These are phyloP conservation scores for Lactuca saligna DNA, from an alignment of 129 eudicot genomes.

Conservation along the genomic window DNA sequence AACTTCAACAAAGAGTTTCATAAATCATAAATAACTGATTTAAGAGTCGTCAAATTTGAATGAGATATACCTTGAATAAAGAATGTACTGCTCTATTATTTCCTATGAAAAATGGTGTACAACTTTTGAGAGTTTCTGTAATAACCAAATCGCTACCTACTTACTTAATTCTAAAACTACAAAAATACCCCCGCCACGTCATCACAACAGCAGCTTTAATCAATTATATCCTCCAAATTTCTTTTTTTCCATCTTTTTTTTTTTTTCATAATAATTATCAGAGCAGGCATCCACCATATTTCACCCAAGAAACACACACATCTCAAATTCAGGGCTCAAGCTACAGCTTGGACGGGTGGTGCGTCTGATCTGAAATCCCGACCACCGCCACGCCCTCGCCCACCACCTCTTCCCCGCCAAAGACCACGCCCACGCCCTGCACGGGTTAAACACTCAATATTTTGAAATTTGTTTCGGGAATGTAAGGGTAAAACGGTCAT, in stretches of 20 bases:
- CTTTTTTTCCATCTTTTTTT: constrained; percentile 3
- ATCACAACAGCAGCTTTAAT: not conserved
- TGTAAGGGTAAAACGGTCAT: too few species aligned
- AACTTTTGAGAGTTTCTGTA: constrained; percentile 3
- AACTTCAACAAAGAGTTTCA: too few species aligned
- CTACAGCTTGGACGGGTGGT: constrained; percentile 39
- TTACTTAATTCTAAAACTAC: constrained; percentile 16
- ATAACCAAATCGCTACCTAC: not conserved
- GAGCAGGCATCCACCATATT: constrained; percentile 38
- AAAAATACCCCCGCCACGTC: constrained; percentile 5
- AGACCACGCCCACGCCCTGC: constrained; percentile 36
- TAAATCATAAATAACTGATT: too few species aligned
- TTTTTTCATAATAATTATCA: not conserved
- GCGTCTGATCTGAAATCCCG: constrained; percentile 45
- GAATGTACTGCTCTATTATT: constrained; percentile 41
- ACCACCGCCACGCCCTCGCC: constrained; percentile 42
- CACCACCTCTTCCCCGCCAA: constrained; percentile 20
- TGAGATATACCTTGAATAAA: not conserved
- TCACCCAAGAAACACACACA: constrained; percentile 11
- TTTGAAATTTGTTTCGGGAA: too few species aligned
- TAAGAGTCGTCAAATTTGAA: too few species aligned
- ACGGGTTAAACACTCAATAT: not conserved
- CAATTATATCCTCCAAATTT: constrained; percentile 27
- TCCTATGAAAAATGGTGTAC: constrained; percentile 25
- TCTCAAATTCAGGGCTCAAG: constrained; percentile 28